A percentile compares a stretch with the other conserved stretches of the same genome.
Evolutionary conservation across 345 rosid species (phyloP).

Genomic region (Tarenaya hassleriana): DNA sequence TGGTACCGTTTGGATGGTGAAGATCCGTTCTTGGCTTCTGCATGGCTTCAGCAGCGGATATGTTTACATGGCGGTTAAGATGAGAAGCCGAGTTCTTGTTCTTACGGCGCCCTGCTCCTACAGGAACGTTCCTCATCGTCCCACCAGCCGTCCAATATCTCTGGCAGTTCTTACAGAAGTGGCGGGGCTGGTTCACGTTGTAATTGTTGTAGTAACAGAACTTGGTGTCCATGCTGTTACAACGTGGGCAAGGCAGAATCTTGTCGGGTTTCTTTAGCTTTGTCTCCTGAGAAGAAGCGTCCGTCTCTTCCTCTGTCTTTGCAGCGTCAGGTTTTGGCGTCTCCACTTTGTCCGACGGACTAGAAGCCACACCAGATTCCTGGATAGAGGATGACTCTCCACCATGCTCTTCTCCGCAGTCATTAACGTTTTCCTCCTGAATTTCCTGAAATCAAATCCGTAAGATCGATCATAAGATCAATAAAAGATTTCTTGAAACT

Average conservation of each 20-base stretch:
- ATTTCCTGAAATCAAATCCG: slow-evolving; percentile 26
- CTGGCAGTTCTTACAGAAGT: slow-evolving; percentile 92
- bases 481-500: too few species aligned
- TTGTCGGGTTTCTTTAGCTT: slow-evolving; percentile 76
- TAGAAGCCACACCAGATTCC: slow-evolving; percentile 19
- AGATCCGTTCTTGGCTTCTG: slow-evolving; percentile 40
- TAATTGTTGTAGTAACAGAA: slow-evolving; percentile 95
- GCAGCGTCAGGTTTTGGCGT: not conserved
- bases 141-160: slow-evolving; percentile 99
- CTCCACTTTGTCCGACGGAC: slow-evolving; percentile 27
- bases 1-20: slow-evolving; percentile 58
- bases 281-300: slow-evolving; percentile 39
- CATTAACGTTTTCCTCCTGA: slow-evolving; percentile 30
- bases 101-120: slow-evolving; percentile 95
- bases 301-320: slow-evolving; percentile 40
- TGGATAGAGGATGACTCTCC: slow-evolving; percentile 28
- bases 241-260: slow-evolving; percentile 84
- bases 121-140: slow-evolving; percentile 89
- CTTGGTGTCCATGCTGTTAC: slow-evolving; percentile 91
- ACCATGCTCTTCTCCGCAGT: slow-evolving; percentile 25
- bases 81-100: slow-evolving; percentile 74
- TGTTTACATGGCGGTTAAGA: slow-evolving; percentile 49
- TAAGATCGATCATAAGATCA: too few species aligned
- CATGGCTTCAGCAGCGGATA: slow-evolving; percentile 48
- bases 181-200: slow-evolving; percentile 88